phyloP scores from a whole-genome alignment of 1,139 yeast genomes.

The Dujonia santamariae region DNA sequence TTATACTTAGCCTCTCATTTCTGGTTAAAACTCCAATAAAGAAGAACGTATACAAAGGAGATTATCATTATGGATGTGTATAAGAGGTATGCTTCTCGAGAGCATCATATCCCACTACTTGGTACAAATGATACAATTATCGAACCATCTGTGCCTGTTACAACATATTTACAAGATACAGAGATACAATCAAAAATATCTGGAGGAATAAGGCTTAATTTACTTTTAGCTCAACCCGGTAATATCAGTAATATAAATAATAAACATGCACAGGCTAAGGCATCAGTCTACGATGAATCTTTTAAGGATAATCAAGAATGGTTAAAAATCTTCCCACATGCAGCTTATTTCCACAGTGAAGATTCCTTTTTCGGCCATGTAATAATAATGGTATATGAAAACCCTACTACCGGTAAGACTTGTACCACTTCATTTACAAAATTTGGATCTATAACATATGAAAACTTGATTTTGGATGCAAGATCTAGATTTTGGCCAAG shows the following conservation, averaged over 20 bases:
- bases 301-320: conserved; percentile 23
- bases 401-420: conserved; percentile 42
- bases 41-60: neutral
- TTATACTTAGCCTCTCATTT: too few species aligned
- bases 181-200: neutral
- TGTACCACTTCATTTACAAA: conserved; percentile 64
- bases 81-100: conserved; percentile 39
- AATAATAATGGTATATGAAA: conserved; percentile 52
- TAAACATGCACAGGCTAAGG: neutral
- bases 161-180: too few species aligned
- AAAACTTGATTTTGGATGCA: conserved; percentile 56
- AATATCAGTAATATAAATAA: neutral
- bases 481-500: conserved; percentile 77
- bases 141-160: too few species aligned
- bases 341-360: conserved; percentile 61
- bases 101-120: conserved; percentile 21
- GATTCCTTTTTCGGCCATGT: conserved; percentile 49
- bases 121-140: conserved; percentile 5
- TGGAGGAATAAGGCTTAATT: conserved; percentile 2
- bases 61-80: conserved; percentile 24
- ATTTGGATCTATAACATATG: conserved; percentile 65
- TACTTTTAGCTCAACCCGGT: conserved; percentile 3
- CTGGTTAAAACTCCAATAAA: neutral
- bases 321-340: conserved; percentile 41
- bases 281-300: neutral